Conservation (phyloP, 2,329 filamentous ascomycete genomes). For the Fusarium nisikadoi region DNA sequence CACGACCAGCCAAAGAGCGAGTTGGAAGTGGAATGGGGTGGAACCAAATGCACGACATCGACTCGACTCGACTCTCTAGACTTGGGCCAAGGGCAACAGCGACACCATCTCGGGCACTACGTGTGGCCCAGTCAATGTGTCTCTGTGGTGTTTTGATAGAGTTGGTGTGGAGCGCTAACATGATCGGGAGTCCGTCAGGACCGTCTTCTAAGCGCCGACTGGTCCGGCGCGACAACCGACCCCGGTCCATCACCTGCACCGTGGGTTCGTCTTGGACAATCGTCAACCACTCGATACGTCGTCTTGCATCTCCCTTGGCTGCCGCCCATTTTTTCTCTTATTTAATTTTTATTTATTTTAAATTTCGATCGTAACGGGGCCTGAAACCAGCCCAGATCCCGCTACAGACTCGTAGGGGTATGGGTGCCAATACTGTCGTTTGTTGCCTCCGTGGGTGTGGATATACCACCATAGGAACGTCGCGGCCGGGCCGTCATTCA, state of each 20-base stretch:
- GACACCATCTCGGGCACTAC: conserved; percentile 32
- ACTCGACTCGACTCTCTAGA: conserved; percentile 54
- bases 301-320: conserved; percentile 31
- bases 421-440: conserved; percentile 18
- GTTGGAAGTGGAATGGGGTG: conserved; percentile 4
- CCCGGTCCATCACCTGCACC: conserved; percentile 49
- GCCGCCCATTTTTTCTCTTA: conserved; percentile 31
- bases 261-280: conserved; percentile 40
- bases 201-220: conserved; percentile 51
- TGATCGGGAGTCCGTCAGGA: conserved; percentile 23
- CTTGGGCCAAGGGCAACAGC: not conserved
- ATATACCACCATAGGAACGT: conserved; percentile 11
- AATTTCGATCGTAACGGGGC: conserved; percentile 16
- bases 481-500: conserved; percentile 28
- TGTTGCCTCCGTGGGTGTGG: conserved; percentile 26
- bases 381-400: conserved; percentile 26
- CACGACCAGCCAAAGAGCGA: not conserved
- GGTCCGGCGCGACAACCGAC: conserved; percentile 43
- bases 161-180: conserved; percentile 44
- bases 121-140: conserved; percentile 34
- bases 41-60: conserved; percentile 53
- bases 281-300: conserved; percentile 42
- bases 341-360: conserved; percentile 7
- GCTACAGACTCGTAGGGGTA: conserved; percentile 1
- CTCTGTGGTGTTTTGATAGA: conserved; percentile 30